Evolutionary conservation across 441 rosid species (phyloP), one percentile per base, ranked within the genome.

Genomic region (Gossypium lobatum): DNA sequence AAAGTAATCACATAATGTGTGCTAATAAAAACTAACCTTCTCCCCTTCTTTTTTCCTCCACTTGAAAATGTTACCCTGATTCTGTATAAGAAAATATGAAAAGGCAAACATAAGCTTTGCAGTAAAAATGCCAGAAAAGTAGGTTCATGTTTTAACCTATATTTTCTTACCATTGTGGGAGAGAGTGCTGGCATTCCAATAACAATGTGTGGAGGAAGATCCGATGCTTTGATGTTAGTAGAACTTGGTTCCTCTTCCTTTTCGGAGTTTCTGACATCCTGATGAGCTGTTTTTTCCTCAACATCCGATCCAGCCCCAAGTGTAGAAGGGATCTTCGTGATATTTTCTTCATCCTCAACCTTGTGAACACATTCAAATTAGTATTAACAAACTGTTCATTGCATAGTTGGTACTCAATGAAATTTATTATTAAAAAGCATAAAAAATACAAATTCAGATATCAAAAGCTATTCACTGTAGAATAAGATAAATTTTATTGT

Each of bases 41-140:
- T 95, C 98, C 73, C 99, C 99, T 88, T 95, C 99, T 73, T 91
- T 88, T 85, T 93, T 93, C 79, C 82, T 84, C 99, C 99, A 95
- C 82, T 83, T 93, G 52, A 83, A 82, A 73, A 93, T 89, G 80
- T 91, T 91, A 71, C 99, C 99, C 80, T 93, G 96, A 84, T 90
- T 86, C 97, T 95, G 87, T 70, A 76, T 50, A 81, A 55, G 64
- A 64, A 79, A 76, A 77, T 9, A 80, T 18, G 73, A 76, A 74
- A 54, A 76, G 73, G n/a, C 26, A 75, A 77, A 58, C 62, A 72
- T 69, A 57, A 73, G 59, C 65, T 55, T 74, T 73, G 74, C 28
- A 71, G 69, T 66, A 57, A 37, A n/a, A 69, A 66, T 77, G 65
- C 58, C 70, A 50, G 64, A 13, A 55, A 72, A 67, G 58, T 58